Conservation (phyloP, 164 flowering plant species). For the Annona cherimola region DNA sequence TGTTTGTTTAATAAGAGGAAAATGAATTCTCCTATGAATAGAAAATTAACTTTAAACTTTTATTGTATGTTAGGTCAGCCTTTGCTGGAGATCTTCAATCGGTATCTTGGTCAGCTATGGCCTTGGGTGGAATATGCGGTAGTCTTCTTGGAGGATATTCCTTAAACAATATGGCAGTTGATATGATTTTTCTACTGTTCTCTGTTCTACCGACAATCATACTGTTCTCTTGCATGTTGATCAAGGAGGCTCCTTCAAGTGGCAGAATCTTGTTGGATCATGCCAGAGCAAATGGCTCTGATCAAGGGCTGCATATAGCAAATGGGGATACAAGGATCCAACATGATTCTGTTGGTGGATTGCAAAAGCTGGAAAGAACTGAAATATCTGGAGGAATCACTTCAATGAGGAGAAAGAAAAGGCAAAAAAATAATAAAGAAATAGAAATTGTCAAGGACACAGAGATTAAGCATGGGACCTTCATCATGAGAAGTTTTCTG, state of each 20-base stretch:
- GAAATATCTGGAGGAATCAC: conserved; percentile 24
- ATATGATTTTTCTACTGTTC: conserved; percentile 68
- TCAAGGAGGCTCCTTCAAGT: conserved; percentile 44
- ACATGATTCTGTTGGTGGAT: not conserved
- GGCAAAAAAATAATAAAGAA: conserved; percentile 34
- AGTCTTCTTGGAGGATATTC: conserved; percentile 89
- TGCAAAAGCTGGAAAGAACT: not conserved
- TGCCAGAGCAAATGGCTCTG: conserved; percentile 15
- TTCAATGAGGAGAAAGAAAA: conserved; percentile 48
- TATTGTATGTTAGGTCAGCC: conserved; percentile 46
- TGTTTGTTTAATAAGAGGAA: not conserved
- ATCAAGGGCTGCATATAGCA: not conserved
- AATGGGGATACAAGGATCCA: conserved; percentile 20
- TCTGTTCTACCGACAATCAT: conserved; percentile 64
- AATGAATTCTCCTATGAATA: not conserved
- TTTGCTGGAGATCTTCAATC: conserved; percentile 97
- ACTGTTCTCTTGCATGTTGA: conserved; percentile 74
- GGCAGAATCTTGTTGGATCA: conserved; percentile 24
- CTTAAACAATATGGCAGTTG: conserved; percentile 47
- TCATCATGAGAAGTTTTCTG: conserved; percentile 36
- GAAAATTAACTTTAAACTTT: not conserved
- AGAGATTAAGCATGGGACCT: conserved; percentile 25
- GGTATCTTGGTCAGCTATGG: conserved; percentile 87
- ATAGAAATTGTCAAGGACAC: conserved; percentile 18
- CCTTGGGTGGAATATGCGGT: conserved; percentile 88